Evolutionary conservation across 352 stramenopile genomes (phyloP).

Genomic region (Globisporangium takayamanum): DNA sequence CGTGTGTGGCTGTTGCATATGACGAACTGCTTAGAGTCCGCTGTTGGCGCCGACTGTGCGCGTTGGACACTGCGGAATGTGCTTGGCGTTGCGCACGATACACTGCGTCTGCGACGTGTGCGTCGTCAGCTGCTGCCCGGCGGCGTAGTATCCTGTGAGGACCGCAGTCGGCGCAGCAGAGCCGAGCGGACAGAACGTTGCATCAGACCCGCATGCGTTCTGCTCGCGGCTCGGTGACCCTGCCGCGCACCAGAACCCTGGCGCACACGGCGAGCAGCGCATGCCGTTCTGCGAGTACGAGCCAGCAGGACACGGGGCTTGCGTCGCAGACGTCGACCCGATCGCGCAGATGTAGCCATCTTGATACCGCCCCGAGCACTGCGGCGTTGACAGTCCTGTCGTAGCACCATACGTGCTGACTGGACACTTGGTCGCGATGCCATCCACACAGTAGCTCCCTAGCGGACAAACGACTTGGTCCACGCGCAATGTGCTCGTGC

Average conservation of each 20-base stretch:
- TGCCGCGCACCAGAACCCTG: conserved; percentile 48
- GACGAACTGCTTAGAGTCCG: conserved; percentile 18
- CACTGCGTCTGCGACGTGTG: conserved; percentile 41
- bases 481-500: conserved; percentile 25
- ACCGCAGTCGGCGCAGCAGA: conserved; percentile 28
- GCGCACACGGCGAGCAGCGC: conserved; percentile 37
- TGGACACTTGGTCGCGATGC: conserved; percentile 44
- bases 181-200: conserved; percentile 45
- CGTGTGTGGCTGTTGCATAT: too few relatives aligned
- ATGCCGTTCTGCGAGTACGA: conserved; percentile 55
- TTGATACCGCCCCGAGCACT: conserved; percentile 51
- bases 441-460: conserved; percentile 56
- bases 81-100: conserved; percentile 26
- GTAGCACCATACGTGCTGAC: conserved; percentile 41
- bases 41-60: conserved; percentile 36
- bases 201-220: conserved; percentile 39
- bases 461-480: conserved; percentile 46
- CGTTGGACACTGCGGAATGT: conserved; percentile 53
- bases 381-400: conserved; percentile 27
- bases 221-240: conserved; percentile 42
- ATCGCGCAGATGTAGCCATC: conserved; percentile 44
- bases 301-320: conserved; percentile 44
- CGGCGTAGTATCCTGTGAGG: conserved; percentile 31
- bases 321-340: conserved; percentile 34
- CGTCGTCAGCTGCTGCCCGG: conserved; percentile 25